A percentile compares a stretch with the other conserved stretches of the same genome.
These are phyloP conservation scores for Leucocoprinus sp. DNA, from an alignment of 768 basidiomycete genomes.

Conservation along the genomic window DNA sequence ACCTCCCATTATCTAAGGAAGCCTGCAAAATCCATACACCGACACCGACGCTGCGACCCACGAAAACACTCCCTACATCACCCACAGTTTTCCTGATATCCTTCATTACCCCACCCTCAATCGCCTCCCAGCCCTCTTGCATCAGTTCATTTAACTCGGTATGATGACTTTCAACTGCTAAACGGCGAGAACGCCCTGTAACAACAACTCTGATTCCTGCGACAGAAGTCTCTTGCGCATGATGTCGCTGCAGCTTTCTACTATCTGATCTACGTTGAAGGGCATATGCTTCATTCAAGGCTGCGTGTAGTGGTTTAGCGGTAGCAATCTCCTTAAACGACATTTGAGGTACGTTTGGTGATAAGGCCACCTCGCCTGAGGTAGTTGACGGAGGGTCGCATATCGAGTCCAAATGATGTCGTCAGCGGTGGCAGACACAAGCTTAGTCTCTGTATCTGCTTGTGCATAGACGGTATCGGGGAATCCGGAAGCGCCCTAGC, in stretches of 20 bases:
- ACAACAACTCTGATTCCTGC: constrained; percentile 35
- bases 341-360: constrained; percentile 39
- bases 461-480: constrained; percentile 69
- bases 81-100: constrained; percentile 82
- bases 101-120: constrained; percentile 25
- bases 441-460: constrained; percentile 48
- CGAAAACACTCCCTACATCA: constrained; percentile 72
- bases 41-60: constrained; percentile 48
- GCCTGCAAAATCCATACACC: constrained; percentile 69
- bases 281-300: constrained; percentile 37
- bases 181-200: constrained; percentile 65
- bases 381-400: constrained; percentile 20
- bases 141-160: constrained; percentile 47
- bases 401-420: constrained; percentile 67
- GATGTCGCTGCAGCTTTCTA: background rate
- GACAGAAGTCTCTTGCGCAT: background rate
- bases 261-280: constrained; percentile 1
- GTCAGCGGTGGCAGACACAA: constrained; percentile 84
- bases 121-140: constrained; percentile 26
- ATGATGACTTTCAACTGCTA: constrained; percentile 65
- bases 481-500: constrained; percentile 31
- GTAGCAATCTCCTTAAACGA: constrained; percentile 51
- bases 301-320: constrained; percentile 51
- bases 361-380: background rate
- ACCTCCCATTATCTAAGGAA: constrained; percentile 14